A percentile compares a stretch with the other conserved stretches of the same genome.
These are phyloP conservation scores for Rehmannia glutinosa DNA, from an alignment of 257 asterid genomes.

Conservation along the genomic window DNA sequence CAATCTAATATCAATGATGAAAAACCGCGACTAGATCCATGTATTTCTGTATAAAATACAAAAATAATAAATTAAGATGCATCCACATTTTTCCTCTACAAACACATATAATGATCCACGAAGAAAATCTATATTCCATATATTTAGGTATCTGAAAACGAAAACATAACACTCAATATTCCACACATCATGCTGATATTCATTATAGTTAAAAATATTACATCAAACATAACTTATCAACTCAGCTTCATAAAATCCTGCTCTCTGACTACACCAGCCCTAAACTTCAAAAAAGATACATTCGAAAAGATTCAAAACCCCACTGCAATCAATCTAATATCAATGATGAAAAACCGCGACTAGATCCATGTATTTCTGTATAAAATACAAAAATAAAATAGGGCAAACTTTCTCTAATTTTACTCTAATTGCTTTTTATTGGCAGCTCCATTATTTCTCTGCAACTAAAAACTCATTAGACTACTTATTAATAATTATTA, in stretches of 20 bases:
- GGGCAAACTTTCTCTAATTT: background rate
- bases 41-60: background rate
- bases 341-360: background rate
- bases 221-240: too few relatives aligned
- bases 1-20: background rate
- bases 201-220: background rate
- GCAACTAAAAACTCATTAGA: background rate
- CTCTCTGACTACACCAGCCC: background rate
- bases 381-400: background rate
- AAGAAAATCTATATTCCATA: too few relatives aligned
- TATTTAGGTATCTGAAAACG: slow-evolving; percentile 39
- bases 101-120: too few relatives aligned
- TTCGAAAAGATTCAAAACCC: background rate
- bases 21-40: background rate
- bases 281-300: background rate
- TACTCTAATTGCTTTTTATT: background rate
- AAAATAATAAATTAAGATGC: too few relatives aligned
- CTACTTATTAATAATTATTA: too few relatives aligned
- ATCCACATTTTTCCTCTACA: too few relatives aligned
- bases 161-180: background rate
- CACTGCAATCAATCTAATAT: background rate
- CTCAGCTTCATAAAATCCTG: background rate
- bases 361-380: background rate
- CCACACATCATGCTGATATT: too few relatives aligned
- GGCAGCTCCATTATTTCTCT: background rate